Evolutionary conservation across 441 rosid genomes (phyloP), one percentile per base, ranked within the genome.

Genomic region (Syzygium malaccense): DNA sequence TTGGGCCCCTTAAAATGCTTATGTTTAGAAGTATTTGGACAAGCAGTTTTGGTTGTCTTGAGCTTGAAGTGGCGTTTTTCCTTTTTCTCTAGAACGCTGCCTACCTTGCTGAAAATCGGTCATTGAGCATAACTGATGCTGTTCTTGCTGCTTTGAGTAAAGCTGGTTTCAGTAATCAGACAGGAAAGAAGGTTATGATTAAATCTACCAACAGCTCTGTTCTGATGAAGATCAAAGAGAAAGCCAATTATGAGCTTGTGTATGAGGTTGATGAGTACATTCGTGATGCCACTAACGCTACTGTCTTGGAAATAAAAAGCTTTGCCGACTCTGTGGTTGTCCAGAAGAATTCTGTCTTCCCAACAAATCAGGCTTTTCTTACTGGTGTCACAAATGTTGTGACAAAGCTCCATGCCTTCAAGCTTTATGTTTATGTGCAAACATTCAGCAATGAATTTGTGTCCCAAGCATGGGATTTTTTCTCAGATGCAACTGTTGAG

Each of bases 401-500:
- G 53, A 33, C 87, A 37, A 94, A 87, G 92, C 91, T 97, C 17
- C 91, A 85, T 30, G 88, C 91, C 28, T 89, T 86, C 86, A 89
- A 92, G 62, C 94, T 97, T 23, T 86, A 92, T 10, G 96, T 97
- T 91, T 96, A 96, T 33, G 96, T 94, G 25, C 92, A 92, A 90
- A 80, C 89, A 85, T 95, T 97, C 92, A 91, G 90, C 88, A 97
- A 97, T 86, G 99, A 97, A 92, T 97, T 95, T 89, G 91, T 94
- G 56, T 96, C 99, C 89, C 98, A 96, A 85, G 92, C 97, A 28
- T 95, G 95, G 95, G 99, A 97, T 88, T 96, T 94, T 91, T 95
- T 94, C 87, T 86, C 98, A 1, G 98, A 97, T 57, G 90, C 95
- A 15, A 95, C 93, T 14, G 96, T 94, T 4, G 98, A 97, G 93